These are phyloP conservation scores for Trichosphaerium sp. DNA, from an alignment of 78 protist species.

Conservation along the genomic window DNA sequence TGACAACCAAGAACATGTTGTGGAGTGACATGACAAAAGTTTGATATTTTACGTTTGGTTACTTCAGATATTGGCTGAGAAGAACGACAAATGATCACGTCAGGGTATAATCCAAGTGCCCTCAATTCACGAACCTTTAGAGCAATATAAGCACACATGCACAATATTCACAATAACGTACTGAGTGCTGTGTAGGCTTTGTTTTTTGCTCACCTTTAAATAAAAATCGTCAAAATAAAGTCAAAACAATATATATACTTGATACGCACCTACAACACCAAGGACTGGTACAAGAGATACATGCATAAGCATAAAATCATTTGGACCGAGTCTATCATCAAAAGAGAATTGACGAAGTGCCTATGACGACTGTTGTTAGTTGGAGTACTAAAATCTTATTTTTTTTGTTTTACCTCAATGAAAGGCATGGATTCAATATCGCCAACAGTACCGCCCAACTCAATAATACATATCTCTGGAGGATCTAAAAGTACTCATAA, in stretches of 20 bases:
- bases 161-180: constrained; percentile 1
- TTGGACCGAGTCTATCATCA: neutral
- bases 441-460: constrained; percentile 90
- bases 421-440: constrained; percentile 96
- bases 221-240: no score
- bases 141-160: neutral
- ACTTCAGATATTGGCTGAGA: constrained; percentile 33
- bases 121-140: constrained; percentile 63
- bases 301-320: constrained; percentile 10
- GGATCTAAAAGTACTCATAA: no score
- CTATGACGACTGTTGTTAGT: neutral
- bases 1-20: constrained; percentile 64
- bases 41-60: constrained; percentile 58
- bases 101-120: constrained; percentile 84
- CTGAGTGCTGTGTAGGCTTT: constrained; percentile 94
- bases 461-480: constrained; percentile 90
- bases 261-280: constrained; percentile 63
- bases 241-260: no score
- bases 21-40: constrained; percentile 80
- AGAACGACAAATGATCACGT: constrained; percentile 80
- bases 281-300: constrained; percentile 70
- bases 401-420: constrained; percentile 84
- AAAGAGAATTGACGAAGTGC: neutral
- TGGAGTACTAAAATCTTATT: constrained; percentile 38
- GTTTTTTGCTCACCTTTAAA: constrained; percentile 96